Evolutionary conservation across 129 eudicot genomes (phyloP).

Genomic region (Flaveria brownii): DNA sequence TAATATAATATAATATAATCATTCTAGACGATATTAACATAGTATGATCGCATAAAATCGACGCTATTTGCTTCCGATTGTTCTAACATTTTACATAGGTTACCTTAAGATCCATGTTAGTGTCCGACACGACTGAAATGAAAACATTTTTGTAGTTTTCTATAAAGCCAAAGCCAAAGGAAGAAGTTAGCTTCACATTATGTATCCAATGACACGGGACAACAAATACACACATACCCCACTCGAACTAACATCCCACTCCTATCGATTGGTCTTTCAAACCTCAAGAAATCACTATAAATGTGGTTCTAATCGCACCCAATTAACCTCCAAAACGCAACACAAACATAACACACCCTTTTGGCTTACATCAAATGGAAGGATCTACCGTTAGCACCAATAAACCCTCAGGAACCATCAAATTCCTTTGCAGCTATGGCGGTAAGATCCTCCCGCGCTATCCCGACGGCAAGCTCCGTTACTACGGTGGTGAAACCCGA

Average conservation of each 20-base stretch:
- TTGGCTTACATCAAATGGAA: constrained; percentile 43
- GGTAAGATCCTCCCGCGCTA: constrained; percentile 87
- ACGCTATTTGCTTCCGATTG: neutral
- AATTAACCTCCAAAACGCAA: constrained; percentile 44
- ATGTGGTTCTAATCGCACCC: constrained; percentile 31
- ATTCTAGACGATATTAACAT: neutral
- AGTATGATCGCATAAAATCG: neutral
- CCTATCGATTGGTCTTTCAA: neutral
- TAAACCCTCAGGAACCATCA: constrained; percentile 39
- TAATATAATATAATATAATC: too few species aligned
- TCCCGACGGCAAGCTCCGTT: constrained; percentile 94
- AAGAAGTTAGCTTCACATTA: constrained; percentile 11
- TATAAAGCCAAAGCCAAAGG: neutral
- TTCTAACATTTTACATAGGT: neutral
- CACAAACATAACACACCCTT: neutral
- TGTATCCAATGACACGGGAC: constrained; percentile 5
- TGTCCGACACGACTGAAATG: constrained; percentile 22
- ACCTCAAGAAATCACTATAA: constrained; percentile 42
- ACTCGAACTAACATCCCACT: constrained; percentile 6
- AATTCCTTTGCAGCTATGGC: constrained; percentile 81
- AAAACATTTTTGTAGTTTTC: neutral
- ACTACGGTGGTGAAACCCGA: constrained; percentile 90
- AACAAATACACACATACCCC: constrained; percentile 3
- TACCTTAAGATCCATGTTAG: neutral
- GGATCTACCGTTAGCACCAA: constrained; percentile 10